phyloP scores from a whole-genome alignment of 345 rosid species.

The Citrus medica region DNA sequence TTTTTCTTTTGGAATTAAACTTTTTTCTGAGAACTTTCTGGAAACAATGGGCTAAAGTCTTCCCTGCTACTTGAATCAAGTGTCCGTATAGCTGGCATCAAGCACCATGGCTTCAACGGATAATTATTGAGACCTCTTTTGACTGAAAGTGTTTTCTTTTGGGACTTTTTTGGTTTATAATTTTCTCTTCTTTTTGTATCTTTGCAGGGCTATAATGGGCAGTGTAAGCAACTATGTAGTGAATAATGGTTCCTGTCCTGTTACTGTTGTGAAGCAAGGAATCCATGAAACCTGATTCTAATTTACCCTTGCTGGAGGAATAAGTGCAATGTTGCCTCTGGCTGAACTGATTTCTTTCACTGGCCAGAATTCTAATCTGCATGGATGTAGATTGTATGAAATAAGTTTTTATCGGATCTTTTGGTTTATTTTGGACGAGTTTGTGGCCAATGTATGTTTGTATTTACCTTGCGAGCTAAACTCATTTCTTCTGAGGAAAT shows the following conservation, averaged over 20 bases:
- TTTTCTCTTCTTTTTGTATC: background rate
- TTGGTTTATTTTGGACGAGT: background rate
- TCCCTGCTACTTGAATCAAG: background rate
- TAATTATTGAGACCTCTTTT: background rate
- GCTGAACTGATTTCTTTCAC: background rate
- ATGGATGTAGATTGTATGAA: background rate
- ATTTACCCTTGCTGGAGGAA: background rate
- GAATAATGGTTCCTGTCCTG: conserved; percentile 67
- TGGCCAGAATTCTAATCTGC: background rate
- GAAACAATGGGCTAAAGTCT: background rate
- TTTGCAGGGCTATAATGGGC: conserved; percentile 68
- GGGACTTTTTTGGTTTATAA: background rate
- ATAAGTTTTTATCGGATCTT: background rate
- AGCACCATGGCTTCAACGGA: background rate
- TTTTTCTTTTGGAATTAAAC: background rate
- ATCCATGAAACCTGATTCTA: conserved; percentile 19
- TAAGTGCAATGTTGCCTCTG: conserved; percentile 9
- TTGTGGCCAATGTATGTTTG: background rate
- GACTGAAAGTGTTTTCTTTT: background rate
- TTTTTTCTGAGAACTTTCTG: background rate
- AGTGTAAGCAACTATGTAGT: conserved; percentile 84
- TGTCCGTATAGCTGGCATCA: background rate
- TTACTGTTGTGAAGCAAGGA: conserved; percentile 60
- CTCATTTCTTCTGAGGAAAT: background rate
- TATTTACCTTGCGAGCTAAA: background rate